Evolutionary conservation across 2,329 filamentous ascomycete genomes (phyloP).

Genomic region (Aspergillus quadrilineatus): DNA sequence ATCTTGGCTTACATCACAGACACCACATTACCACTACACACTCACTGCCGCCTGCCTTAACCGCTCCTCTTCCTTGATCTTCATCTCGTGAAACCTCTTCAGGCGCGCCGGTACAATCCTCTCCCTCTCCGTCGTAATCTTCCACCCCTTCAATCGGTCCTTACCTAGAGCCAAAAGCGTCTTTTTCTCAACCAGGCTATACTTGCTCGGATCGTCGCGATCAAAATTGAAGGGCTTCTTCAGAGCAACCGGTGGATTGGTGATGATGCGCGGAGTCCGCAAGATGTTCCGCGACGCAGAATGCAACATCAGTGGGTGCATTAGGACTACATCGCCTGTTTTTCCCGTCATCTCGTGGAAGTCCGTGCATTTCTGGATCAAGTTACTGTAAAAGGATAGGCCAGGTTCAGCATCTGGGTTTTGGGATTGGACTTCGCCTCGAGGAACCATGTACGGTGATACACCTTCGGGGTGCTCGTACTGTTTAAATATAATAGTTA

Average conservation of each 20-base stretch:
- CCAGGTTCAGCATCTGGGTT: neutral
- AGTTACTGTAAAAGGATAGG: constrained; percentile 4
- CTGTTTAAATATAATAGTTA: constrained; percentile 15
- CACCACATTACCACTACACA: neutral
- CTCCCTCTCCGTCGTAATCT: constrained; percentile 47
- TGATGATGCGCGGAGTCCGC: constrained; percentile 53
- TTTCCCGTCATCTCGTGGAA: constrained; percentile 55
- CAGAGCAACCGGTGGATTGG: constrained; percentile 54
- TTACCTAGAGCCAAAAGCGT: constrained; percentile 51
- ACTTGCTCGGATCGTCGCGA: constrained; percentile 44
- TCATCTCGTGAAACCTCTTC: constrained; percentile 14
- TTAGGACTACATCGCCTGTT: constrained; percentile 54
- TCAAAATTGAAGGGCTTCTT: constrained; percentile 54
- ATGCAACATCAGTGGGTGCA: constrained; percentile 59
- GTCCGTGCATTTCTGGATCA: constrained; percentile 40
- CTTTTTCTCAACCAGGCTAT: constrained; percentile 55
- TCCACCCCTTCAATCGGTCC: constrained; percentile 50
- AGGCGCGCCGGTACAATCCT: constrained; percentile 11
- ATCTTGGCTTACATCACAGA: neutral
- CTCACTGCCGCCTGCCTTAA: constrained; percentile 7
- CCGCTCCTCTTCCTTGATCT: constrained; percentile 8
- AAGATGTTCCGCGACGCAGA: constrained; percentile 52
- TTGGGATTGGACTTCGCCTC: constrained; percentile 34
- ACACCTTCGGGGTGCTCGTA: constrained; percentile 65
- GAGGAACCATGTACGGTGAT: constrained; percentile 59